phyloP scores from a whole-genome alignment of 257 asterid species.

The Asclepias syriaca region DNA sequence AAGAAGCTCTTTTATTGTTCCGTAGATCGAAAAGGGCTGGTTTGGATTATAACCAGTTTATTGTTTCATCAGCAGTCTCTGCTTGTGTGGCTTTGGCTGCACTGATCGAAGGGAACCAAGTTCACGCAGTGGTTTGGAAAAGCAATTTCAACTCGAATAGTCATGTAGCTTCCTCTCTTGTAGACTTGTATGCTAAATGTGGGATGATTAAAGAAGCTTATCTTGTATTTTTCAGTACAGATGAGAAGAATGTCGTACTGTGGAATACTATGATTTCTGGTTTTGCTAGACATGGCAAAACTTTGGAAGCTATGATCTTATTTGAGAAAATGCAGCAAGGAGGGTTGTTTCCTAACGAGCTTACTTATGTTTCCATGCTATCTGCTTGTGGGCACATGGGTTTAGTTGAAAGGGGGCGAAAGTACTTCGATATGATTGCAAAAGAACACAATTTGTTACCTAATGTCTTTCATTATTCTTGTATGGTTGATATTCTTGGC shows the following conservation, averaged over 20 bases:
- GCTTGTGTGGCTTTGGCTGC: conserved; percentile 86
- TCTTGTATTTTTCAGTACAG: conserved; percentile 44
- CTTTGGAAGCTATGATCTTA: conserved; percentile 67
- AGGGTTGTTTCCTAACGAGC: conserved; percentile 48
- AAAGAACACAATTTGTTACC: conserved; percentile 54
- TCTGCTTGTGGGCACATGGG: conserved; percentile 93
- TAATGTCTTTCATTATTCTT: conserved; percentile 60
- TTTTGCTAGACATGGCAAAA: conserved; percentile 62
- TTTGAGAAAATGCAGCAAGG: conserved; percentile 88
- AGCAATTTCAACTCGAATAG: conserved; percentile 46
- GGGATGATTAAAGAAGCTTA: conserved; percentile 68
- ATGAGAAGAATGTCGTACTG: conserved; percentile 56
- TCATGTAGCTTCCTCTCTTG: conserved; percentile 59
- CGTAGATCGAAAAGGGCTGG: conserved; percentile 34
- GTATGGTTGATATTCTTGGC: conserved; percentile 89
- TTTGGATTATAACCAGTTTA: conserved; percentile 41
- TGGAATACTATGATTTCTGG: conserved; percentile 90
- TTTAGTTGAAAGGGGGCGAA: conserved; percentile 59
- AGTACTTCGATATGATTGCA: conserved; percentile 62
- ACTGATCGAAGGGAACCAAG: conserved; percentile 73
- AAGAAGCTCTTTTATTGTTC: conserved; percentile 64
- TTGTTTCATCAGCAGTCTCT: conserved; percentile 56
- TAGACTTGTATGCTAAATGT: conserved; percentile 81
- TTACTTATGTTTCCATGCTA: conserved; percentile 61
- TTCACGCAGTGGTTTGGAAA: conserved; percentile 51